Conservation (phyloP, 1,139 yeast species). For the Saccharomyces hybrid region DNA sequence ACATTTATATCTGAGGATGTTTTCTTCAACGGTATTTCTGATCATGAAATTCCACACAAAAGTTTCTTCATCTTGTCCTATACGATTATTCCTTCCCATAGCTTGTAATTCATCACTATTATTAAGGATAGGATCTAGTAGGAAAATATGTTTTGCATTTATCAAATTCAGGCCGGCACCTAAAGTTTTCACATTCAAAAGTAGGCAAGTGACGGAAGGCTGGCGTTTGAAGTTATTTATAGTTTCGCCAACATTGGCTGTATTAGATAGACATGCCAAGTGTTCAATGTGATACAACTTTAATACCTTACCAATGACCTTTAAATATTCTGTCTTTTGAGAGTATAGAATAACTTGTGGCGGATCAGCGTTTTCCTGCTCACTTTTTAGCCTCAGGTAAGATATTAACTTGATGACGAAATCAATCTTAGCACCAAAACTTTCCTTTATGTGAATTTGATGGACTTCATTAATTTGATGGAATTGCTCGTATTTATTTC, state of each 20-base stretch:
- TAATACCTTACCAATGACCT: slow-evolving; percentile 61
- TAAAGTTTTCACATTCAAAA: slow-evolving; percentile 77
- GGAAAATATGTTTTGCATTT: slow-evolving; percentile 83
- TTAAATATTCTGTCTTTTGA: slow-evolving; percentile 76
- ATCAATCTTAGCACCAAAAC: slow-evolving; percentile 81
- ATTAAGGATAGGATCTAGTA: slow-evolving; percentile 89
- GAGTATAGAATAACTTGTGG: slow-evolving; percentile 76
- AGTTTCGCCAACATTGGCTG: slow-evolving; percentile 18
- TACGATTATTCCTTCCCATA: slow-evolving; percentile 78
- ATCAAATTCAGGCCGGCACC: slow-evolving; percentile 86
- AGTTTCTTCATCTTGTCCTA: slow-evolving; percentile 76
- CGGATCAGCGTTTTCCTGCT: slow-evolving; percentile 36
- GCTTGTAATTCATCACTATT: slow-evolving; percentile 86
- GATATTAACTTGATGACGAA: slow-evolving; percentile 66
- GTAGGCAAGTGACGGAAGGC: slow-evolving; percentile 64
- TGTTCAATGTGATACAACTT: slow-evolving; percentile 48
- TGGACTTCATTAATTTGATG: slow-evolving; percentile 36
- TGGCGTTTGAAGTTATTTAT: slow-evolving; percentile 63
- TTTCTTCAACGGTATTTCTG: slow-evolving; percentile 82
- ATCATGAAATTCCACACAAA: slow-evolving; percentile 90
- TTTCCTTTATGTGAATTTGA: slow-evolving; percentile 38
- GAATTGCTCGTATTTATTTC: slow-evolving; percentile 19
- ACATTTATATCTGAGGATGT: slow-evolving; percentile 47
- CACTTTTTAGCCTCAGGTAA: slow-evolving; percentile 52
- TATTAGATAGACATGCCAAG: slow-evolving; percentile 29